phyloP scores from a whole-genome alignment of 2,329 filamentous ascomycete species.

The Exophiala sp. region DNA sequence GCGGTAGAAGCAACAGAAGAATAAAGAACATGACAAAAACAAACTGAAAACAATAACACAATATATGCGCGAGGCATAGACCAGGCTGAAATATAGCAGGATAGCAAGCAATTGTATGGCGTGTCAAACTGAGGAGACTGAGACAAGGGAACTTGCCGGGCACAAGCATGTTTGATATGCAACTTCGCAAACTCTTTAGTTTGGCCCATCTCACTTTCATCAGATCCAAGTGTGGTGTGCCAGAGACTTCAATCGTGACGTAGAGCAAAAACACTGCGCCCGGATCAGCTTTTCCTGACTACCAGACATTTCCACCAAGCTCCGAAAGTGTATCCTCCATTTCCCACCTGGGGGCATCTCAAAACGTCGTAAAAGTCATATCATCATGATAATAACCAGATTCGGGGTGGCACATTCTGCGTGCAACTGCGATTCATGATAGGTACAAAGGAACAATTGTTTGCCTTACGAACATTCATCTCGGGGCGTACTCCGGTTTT shows the following conservation, averaged over 20 bases:
- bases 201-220: not conserved
- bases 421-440: not conserved
- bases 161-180: too few species aligned
- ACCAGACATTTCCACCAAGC: not conserved
- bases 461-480: slow-evolving; percentile 4
- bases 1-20: not conserved
- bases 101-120: not conserved
- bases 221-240: too few species aligned
- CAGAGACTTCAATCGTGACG: too few species aligned
- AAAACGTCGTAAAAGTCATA: not conserved
- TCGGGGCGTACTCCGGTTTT: slow-evolving; percentile 63
- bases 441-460: not conserved
- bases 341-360: not conserved
- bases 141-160: too few species aligned
- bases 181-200: not conserved
- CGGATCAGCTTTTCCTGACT: too few species aligned
- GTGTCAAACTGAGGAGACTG: not conserved
- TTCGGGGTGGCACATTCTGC: not conserved
- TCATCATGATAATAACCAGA: not conserved
- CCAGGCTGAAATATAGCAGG: not conserved
- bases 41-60: not conserved
- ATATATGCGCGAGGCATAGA: not conserved
- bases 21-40: not conserved
- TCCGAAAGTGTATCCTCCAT: not conserved
- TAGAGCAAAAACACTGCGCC: too few species aligned